phyloP scores from a whole-genome alignment of 75 land plant species.

The Ceratopteris richardii region DNA sequence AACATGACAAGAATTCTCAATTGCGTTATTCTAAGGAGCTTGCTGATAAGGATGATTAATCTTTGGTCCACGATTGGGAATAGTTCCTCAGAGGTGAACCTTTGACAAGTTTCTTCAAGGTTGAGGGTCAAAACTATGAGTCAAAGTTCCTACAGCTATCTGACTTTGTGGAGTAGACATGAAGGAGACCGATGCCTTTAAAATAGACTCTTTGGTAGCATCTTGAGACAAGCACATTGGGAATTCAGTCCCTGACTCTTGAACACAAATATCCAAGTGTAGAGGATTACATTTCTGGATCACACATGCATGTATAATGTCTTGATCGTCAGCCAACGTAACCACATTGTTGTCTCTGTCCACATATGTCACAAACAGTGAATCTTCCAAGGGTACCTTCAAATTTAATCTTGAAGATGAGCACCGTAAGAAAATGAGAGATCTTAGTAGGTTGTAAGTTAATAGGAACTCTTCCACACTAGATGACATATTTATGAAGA shows the following conservation, averaged over 20 bases:
- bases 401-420: too few species aligned
- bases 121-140: neutral
- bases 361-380: conserved; percentile 42
- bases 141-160: neutral
- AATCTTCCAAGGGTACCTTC: too few species aligned
- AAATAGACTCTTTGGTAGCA: too few species aligned
- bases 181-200: neutral
- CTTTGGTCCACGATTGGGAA: neutral
- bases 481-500: too few species aligned
- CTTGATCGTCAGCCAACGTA: neutral
- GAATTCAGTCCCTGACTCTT: neutral
- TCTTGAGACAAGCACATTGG: too few species aligned
- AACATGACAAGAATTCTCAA: neutral
- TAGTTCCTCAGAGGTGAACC: too few species aligned
- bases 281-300: conserved; percentile 57
- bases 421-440: too few species aligned
- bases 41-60: neutral
- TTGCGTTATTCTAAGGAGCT: neutral
- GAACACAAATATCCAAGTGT: conserved; percentile 32
- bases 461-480: too few species aligned
- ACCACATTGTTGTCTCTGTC: conserved; percentile 43
- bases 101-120: neutral
- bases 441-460: too few species aligned
- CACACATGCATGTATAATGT: neutral
- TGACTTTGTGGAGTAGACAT: neutral